Evolutionary conservation across 148 eudicot species (phyloP), one percentile per base, ranked within the genome.

Genomic region (Pouteria glomerata): DNA sequence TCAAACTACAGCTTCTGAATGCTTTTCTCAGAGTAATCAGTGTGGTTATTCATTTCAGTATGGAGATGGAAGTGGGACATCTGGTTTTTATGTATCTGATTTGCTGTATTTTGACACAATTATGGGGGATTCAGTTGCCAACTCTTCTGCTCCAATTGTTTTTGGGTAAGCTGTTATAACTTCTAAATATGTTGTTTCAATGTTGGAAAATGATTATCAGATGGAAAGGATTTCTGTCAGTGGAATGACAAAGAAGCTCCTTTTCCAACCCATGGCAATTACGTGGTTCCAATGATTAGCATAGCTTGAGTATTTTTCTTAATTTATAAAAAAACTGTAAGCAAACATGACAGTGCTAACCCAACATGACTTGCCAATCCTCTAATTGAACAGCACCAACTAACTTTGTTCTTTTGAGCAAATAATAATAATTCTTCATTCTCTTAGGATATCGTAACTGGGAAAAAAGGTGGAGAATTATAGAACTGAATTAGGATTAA

Each of bases 51-150:
- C 88, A 3, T 86, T 95, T 72, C 83, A 76, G 69, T 95, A 91
- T 78, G 96, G 93, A 73, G 97, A 95, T 84, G 98, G 96, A 70
- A 95, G 98, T 78, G 93, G 93, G 60, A 95, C 98, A 37, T 66
- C 90, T 51, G 97, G 98, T 60, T 79, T 59, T 77, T 95, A 95
- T 73, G 79, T 91, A 23, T 79, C 91, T 64, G 97, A 95, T 82
- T 41, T 95, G 80, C 69, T 91, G 27, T 85, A 84, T 80, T 90
- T 89, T 80, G 90, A 95, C 76, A 85, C 87, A 72, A 67, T 95
- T 68, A 65, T 88, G 26, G 96, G 93, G 63, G 55, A 85, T 68
- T 66, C 85, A 76, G 57, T 77, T 55, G 89, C 83, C 27, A 95
- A 95, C 81, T 83, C 97, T 69, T 89, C 97, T 12, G 90, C 97